Evolutionary conservation across 163 green algal genomes (phyloP).

Genomic region (Coccomyxa subellipsoidea): DNA sequence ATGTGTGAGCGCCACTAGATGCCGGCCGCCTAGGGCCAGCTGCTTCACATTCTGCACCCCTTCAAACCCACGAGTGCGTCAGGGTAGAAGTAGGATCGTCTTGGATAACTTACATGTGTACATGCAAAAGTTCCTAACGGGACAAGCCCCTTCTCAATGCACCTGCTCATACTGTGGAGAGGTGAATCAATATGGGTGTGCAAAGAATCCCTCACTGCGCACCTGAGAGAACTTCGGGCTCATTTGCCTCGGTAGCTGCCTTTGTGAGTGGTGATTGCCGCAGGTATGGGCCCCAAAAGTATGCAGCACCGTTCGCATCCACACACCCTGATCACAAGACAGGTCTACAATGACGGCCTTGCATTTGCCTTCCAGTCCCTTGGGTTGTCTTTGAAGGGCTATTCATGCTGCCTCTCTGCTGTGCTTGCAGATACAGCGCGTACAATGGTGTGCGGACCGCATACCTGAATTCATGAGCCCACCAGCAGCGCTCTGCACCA

Average conservation of each 20-base stretch:
- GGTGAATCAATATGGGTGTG: background rate
- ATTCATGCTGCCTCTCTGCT: background rate
- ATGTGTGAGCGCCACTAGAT: slow-evolving; percentile 57
- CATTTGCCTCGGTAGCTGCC: background rate
- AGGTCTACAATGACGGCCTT: too few relatives aligned
- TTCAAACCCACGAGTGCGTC: background rate
- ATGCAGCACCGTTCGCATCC: slow-evolving; percentile 26
- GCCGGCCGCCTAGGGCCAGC: slow-evolving; percentile 72
- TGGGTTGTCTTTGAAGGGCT: too few relatives aligned
- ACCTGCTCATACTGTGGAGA: background rate
- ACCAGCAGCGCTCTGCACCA: slow-evolving; percentile 20
- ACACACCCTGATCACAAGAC: too few relatives aligned
- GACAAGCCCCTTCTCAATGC: too few relatives aligned
- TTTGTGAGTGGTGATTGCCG: slow-evolving; percentile 28
- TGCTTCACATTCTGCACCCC: background rate
- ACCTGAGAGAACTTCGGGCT: background rate
- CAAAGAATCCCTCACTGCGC: too few relatives aligned
- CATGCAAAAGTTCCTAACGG: too few relatives aligned
- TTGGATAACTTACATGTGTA: background rate
- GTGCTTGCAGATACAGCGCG: background rate
- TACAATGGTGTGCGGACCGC: background rate
- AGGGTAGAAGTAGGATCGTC: background rate
- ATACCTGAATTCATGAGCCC: slow-evolving; percentile 47
- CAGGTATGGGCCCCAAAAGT: slow-evolving; percentile 42
- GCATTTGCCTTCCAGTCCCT: too few relatives aligned